phyloP scores from a whole-genome alignment of 805 yeast genomes.

The Cyberlindnera bimundalis region DNA sequence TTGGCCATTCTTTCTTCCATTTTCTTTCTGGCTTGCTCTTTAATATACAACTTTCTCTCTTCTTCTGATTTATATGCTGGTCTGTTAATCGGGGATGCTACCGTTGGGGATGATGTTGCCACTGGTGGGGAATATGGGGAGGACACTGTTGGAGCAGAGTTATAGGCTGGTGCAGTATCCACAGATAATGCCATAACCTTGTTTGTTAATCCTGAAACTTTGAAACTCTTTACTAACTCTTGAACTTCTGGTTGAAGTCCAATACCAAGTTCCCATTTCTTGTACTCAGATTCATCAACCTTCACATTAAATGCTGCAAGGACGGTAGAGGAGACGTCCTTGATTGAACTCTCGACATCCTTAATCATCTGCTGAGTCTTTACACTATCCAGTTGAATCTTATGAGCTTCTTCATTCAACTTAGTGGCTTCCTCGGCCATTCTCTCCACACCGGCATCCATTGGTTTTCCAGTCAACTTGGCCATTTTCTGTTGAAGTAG shows the following conservation, averaged over 20 bases:
- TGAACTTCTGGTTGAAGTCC: conserved; percentile 58
- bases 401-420: conserved; percentile 48
- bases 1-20: conserved; percentile 69
- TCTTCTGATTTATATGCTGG: conserved; percentile 38
- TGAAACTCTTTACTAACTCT: conserved; percentile 24
- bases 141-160: conserved; percentile 5
- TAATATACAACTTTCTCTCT: conserved; percentile 71
- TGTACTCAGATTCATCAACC: conserved; percentile 32
- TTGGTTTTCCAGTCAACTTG: conserved; percentile 76
- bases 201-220: conserved; percentile 18
- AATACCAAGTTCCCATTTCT: conserved; percentile 79
- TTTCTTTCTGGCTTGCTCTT: conserved; percentile 73
- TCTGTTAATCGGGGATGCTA: conserved; percentile 4
- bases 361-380: conserved; percentile 55
- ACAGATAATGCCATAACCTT: conserved; percentile 17
- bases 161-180: conserved; percentile 7
- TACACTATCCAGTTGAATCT: conserved; percentile 50
- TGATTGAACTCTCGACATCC: conserved; percentile 70
- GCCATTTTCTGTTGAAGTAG: conserved; percentile 84
- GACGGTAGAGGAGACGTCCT: conserved; percentile 48
- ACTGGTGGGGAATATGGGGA: conserved; percentile 9
- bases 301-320: conserved; percentile 26
- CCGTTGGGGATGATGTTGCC: conserved; percentile 2
- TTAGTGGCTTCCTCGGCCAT: conserved; percentile 33
- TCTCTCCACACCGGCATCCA: conserved; percentile 34